Conservation (phyloP, 768 basidiomycete species). For the Tricholoma flavovirens region DNA sequence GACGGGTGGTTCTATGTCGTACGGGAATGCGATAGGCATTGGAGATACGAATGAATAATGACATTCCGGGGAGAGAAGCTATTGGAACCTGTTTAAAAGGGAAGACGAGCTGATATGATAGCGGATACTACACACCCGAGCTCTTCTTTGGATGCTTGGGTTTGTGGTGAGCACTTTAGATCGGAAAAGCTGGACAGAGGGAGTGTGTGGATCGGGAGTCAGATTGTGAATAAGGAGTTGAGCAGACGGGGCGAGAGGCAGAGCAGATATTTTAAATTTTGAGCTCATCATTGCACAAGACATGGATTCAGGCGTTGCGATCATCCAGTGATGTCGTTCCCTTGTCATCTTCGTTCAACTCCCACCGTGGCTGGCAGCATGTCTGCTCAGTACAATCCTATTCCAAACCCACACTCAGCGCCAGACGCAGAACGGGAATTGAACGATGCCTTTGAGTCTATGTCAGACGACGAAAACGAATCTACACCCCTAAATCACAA, state of each 20-base stretch:
- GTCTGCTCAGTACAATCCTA: constrained; percentile 30
- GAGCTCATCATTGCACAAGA: constrained; percentile 4
- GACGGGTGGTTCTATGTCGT: constrained; percentile 54
- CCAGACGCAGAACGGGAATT: constrained; percentile 7
- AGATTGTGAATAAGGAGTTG: constrained; percentile 40
- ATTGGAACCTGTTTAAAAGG: neutral
- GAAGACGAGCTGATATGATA: neutral
- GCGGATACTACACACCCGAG: constrained; percentile 34
- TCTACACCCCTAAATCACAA: constrained; percentile 33
- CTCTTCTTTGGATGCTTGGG: constrained; percentile 68
- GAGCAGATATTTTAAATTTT: constrained; percentile 42
- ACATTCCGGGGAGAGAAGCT: constrained; percentile 44
- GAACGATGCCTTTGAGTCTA: constrained; percentile 14
- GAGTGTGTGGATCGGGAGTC: constrained; percentile 55
- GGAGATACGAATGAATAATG: constrained; percentile 86
- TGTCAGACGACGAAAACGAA: constrained; percentile 17
- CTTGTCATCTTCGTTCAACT: neutral
- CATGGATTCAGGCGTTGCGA: no score
- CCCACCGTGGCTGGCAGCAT: constrained; percentile 26
- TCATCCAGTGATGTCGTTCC: no score
- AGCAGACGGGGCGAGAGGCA: constrained; percentile 39
- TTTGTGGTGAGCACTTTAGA: constrained; percentile 39
- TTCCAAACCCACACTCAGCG: constrained; percentile 4
- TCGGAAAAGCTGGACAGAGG: constrained; percentile 47
- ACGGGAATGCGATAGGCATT: constrained; percentile 79